Percentiles rank a stretch among this genome's conserved stretches.
Evolutionary conservation across 2,329 filamentous ascomycete genomes (phyloP).

Genomic region (Verticillium zaregamsianum): DNA sequence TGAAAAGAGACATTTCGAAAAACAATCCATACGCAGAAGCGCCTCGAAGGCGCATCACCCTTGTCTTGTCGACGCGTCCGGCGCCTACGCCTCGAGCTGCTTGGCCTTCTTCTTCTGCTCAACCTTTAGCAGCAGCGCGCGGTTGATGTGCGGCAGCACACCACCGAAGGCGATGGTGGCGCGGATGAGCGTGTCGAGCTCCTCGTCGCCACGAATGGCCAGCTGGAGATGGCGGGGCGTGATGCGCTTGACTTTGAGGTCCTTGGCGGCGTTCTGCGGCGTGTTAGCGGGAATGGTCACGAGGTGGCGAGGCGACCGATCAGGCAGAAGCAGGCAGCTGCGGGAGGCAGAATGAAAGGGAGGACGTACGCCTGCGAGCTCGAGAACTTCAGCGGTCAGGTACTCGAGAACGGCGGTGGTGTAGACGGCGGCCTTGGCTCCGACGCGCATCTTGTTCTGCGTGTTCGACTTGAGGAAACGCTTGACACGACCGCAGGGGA

Average conservation of each 20-base stretch:
- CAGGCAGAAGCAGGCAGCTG: slow-evolving; percentile 5
- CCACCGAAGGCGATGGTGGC: slow-evolving; percentile 98
- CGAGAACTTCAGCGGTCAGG: slow-evolving; percentile 94
- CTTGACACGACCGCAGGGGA: slow-evolving; percentile 99
- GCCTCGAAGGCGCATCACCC: slow-evolving; percentile 14
- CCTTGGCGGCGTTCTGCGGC: slow-evolving; percentile 85
- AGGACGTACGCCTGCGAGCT: slow-evolving; percentile 77
- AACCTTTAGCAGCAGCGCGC: slow-evolving; percentile 89
- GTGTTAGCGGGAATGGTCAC: slow-evolving; percentile 2
- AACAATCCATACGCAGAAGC: slow-evolving; percentile 12
- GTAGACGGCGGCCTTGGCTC: slow-evolving; percentile 97
- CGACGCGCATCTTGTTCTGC: slow-evolving; percentile 99
- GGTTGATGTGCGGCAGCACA: slow-evolving; percentile 98
- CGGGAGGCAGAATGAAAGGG: slow-evolving; percentile 7
- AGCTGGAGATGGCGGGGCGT: slow-evolving; percentile 96
- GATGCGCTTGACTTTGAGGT: slow-evolving; percentile 99
- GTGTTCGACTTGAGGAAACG: slow-evolving; percentile 99
- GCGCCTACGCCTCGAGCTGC: slow-evolving; percentile 22
- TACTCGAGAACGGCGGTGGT: slow-evolving; percentile 98
- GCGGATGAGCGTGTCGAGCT: slow-evolving; percentile 94
- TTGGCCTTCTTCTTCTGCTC: slow-evolving; percentile 93
- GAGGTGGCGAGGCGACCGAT: slow-evolving; percentile 10
- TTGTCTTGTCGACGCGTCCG: background rate
- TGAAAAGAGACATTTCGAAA: background rate
- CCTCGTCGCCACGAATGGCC: slow-evolving; percentile 96